phyloP scores from a whole-genome alignment of 2,329 filamentous ascomycete species.

The Geosmithia flava region DNA sequence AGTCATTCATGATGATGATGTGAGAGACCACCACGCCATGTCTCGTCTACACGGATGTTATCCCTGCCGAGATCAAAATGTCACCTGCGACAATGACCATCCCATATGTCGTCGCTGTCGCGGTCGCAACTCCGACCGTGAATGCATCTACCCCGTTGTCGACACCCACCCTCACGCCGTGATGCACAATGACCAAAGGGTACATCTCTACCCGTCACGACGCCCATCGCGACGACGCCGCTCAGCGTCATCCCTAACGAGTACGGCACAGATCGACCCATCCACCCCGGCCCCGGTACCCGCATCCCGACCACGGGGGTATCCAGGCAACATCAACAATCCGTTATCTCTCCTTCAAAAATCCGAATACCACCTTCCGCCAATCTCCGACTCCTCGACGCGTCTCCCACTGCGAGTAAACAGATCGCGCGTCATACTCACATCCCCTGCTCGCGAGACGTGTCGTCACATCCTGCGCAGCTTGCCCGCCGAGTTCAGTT shows the following conservation, averaged over 20 bases:
- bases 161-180: not conserved
- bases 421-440: not conserved
- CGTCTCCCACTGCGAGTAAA: too few relatives aligned
- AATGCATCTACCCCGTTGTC: constrained; percentile 20
- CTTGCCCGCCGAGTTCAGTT: constrained; percentile 14
- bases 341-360: too few relatives aligned
- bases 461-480: constrained; percentile 21
- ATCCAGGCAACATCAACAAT: not conserved
- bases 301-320: not conserved
- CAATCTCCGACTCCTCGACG: too few relatives aligned
- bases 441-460: not conserved
- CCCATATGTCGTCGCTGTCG: constrained; percentile 23
- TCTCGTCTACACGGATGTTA: constrained; percentile 11
- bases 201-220: too few relatives aligned
- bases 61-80: constrained; percentile 24
- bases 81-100: constrained; percentile 24
- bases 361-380: not conserved
- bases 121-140: constrained; percentile 15
- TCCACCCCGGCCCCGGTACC: not conserved
- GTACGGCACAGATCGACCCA: too few relatives aligned
- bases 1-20: too few relatives aligned
- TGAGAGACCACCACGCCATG: too few relatives aligned
- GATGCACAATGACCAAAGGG: not conserved
- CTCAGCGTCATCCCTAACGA: not conserved
- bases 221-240: not conserved